A percentile compares a stretch with the other conserved stretches of the same genome.
Conservation (phyloP, 139 green algal species). For the Cymbomonas tetramitiformis region DNA sequence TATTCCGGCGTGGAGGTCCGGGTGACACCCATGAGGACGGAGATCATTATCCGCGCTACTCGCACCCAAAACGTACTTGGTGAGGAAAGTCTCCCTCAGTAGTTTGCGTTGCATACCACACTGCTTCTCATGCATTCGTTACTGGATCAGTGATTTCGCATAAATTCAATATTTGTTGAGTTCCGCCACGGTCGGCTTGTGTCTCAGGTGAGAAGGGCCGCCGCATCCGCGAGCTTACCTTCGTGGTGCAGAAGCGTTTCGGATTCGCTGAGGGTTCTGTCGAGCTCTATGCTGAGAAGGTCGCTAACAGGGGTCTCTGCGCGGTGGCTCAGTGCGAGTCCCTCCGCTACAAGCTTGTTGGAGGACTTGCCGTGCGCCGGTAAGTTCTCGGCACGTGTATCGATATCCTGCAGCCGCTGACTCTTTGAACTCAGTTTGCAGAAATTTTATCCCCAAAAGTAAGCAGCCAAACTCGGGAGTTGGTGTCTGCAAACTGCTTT, state of each 20-base stretch:
- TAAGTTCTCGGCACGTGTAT: conserved; percentile 21
- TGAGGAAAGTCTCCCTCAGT: too few species aligned
- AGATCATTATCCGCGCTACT: conserved; percentile 99
- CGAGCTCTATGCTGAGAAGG: conserved; percentile 98
- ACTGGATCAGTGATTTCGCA: too few species aligned
- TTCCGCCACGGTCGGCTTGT: too few species aligned
- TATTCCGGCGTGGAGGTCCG: conserved; percentile 98
- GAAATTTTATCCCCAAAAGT: too few species aligned
- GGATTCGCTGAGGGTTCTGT: conserved; percentile 85
- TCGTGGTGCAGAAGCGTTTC: conserved; percentile 97
- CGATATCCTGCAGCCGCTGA: too few species aligned
- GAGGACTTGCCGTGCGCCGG: conserved; percentile 84
- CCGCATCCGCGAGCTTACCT: conserved; percentile 93
- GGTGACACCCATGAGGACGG: conserved; percentile 87
- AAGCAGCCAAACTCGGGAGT: too few species aligned
- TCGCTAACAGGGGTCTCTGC: conserved; percentile 91
- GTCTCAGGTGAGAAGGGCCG: conserved; percentile 97
- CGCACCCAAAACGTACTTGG: conserved; percentile 91
- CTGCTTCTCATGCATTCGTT: too few species aligned
- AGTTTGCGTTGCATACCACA: too few species aligned
- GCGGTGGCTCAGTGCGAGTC: conserved; percentile 95
- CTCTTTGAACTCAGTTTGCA: too few species aligned
- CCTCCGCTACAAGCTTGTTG: conserved; percentile 98
- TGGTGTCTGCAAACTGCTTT: too few species aligned
- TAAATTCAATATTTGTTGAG: too few species aligned